Percentiles rank a stretch among this genome's conserved stretches.
phyloP scores from a whole-genome alignment of 2,329 filamentous ascomycete species.

The Calonectria multiphialidica region DNA sequence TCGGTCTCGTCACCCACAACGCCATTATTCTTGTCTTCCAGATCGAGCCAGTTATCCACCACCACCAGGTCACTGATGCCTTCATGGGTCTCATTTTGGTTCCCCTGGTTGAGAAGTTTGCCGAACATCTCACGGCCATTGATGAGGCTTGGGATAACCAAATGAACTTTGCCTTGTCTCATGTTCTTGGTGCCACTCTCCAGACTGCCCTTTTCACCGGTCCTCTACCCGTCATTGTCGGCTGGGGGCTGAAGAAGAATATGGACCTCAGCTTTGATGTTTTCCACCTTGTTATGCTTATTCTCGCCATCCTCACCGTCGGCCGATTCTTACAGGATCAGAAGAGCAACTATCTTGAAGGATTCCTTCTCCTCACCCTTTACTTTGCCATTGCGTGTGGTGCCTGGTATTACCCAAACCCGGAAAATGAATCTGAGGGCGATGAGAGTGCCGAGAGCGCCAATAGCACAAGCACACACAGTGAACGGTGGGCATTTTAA shows the following conservation, averaged over 20 bases:
- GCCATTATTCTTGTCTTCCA: conserved; percentile 80
- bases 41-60: conserved; percentile 70
- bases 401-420: conserved; percentile 67
- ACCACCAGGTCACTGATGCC: conserved; percentile 60
- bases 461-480: neutral
- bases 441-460: neutral
- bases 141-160: conserved; percentile 88
- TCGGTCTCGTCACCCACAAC: conserved; percentile 79
- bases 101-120: conserved; percentile 86
- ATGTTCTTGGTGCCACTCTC: conserved; percentile 87
- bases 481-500: neutral
- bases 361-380: conserved; percentile 79
- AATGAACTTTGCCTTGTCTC: conserved; percentile 87
- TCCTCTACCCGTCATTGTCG: conserved; percentile 84
- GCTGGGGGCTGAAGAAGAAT: conserved; percentile 78
- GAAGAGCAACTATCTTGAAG: conserved; percentile 92
- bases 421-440: neutral
- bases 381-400: conserved; percentile 72
- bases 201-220: conserved; percentile 92
- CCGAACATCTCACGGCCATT: conserved; percentile 86
- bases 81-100: conserved; percentile 81
- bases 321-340: conserved; percentile 89
- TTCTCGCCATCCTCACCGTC: conserved; percentile 87
- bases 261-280: conserved; percentile 90
- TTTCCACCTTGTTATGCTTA: conserved; percentile 85